Conservation (phyloP, 2,329 filamentous ascomycete genomes). For the Colletotrichum shisoi region DNA sequence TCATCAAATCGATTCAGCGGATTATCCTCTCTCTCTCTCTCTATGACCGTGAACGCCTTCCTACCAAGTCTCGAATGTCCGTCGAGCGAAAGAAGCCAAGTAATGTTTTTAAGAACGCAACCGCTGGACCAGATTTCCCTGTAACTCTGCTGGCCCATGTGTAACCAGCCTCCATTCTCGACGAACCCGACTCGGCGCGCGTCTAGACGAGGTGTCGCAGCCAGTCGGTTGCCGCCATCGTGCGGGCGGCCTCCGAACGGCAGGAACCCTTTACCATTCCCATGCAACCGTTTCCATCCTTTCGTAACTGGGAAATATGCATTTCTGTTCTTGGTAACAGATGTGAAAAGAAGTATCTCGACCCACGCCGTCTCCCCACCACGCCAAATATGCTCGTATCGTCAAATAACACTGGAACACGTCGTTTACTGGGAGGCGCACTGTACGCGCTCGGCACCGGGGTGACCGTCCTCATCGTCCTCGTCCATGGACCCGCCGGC, state of each 20-base stretch:
- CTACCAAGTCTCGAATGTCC: slow-evolving; percentile 39
- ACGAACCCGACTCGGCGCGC: slow-evolving; percentile 36
- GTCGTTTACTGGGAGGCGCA: slow-evolving; percentile 81
- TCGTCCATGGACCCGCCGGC: slow-evolving; percentile 68
- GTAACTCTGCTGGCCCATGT: slow-evolving; percentile 29
- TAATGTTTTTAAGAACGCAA: slow-evolving; percentile 28
- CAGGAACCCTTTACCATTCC: slow-evolving; percentile 17
- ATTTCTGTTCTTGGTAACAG: slow-evolving; percentile 34
- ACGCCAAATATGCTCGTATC: slow-evolving; percentile 40
- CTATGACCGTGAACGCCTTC: slow-evolving; percentile 40
- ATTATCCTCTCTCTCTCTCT: slow-evolving; percentile 39
- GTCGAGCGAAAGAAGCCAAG: slow-evolving; percentile 37
- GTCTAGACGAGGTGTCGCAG: slow-evolving; percentile 27
- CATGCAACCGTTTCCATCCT: slow-evolving; percentile 39
- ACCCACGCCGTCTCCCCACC: slow-evolving; percentile 41
- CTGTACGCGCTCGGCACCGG: slow-evolving; percentile 81
- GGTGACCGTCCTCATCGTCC: slow-evolving; percentile 78
- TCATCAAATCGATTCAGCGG: slow-evolving; percentile 38
- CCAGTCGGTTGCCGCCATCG: slow-evolving; percentile 11
- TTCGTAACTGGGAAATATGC: slow-evolving; percentile 39
- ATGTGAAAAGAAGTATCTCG: slow-evolving; percentile 36
- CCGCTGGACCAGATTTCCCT: slow-evolving; percentile 35
- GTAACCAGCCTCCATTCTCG: slow-evolving; percentile 34
- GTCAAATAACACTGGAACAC: slow-evolving; percentile 25
- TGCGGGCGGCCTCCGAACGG: slow-evolving; percentile 14